Conservation (phyloP, 495 filamentous ascomycete genomes). For the Xylaria sp. region DNA sequence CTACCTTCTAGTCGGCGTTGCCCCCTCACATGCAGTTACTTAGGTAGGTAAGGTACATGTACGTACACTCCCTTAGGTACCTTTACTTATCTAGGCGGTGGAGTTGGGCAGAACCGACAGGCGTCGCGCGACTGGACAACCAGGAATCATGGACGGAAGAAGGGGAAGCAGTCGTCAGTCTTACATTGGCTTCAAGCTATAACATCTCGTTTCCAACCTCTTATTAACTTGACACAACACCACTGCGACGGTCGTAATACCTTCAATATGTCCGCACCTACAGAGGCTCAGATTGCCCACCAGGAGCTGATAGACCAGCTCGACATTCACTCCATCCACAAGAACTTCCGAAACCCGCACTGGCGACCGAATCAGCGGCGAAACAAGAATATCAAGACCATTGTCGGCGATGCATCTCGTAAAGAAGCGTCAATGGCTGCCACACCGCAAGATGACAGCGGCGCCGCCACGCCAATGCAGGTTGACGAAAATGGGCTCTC, state of each 20-base stretch:
- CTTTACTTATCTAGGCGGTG: neutral
- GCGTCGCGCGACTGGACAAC: neutral
- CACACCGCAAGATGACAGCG: constrained; percentile 79
- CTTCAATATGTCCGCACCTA: constrained; percentile 37
- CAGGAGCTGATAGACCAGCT: constrained; percentile 77
- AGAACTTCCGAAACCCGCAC: constrained; percentile 83
- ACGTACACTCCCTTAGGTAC: too few relatives aligned
- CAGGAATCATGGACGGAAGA: neutral
- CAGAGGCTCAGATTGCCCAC: constrained; percentile 56
- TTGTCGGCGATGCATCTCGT: constrained; percentile 85
- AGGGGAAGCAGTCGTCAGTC: neutral
- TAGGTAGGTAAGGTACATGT: too few relatives aligned
- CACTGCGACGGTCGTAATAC: neutral
- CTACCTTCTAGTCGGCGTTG: too few relatives aligned
- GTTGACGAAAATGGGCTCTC: constrained; percentile 60
- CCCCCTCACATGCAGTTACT: constrained; percentile 3
- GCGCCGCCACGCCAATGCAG: constrained; percentile 72
- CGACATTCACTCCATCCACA: constrained; percentile 81
- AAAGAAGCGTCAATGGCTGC: constrained; percentile 80
- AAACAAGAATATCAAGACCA: constrained; percentile 98
- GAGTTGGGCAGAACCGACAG: neutral
- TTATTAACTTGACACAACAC: constrained; percentile 5
- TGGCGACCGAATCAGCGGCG: constrained; percentile 94
- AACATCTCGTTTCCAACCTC: neutral
- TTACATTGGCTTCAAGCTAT: neutral